Conservation (phyloP, 2,329 filamentous ascomycete species). For the Chrysoporthe deuterocubensis region DNA sequence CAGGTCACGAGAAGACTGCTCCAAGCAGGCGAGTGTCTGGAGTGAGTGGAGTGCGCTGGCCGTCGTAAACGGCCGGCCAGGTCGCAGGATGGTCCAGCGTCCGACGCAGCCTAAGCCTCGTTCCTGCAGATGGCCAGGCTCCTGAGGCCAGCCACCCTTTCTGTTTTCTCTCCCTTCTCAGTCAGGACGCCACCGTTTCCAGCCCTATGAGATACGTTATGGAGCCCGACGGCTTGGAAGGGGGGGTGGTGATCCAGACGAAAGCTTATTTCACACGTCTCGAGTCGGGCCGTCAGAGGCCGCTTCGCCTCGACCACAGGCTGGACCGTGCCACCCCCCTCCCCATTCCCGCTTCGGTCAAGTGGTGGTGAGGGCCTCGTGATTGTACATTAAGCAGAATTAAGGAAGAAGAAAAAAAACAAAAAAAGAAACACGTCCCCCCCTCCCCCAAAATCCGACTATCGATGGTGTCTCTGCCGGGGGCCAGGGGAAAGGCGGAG, state of each 20-base stretch:
- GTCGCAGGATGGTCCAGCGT: not conserved
- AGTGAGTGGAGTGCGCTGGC: too few relatives aligned
- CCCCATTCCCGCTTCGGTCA: not conserved
- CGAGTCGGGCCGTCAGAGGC: not conserved
- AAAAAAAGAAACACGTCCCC: not conserved
- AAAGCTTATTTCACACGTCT: not conserved
- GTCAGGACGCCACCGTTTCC: not conserved
- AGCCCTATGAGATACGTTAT: not conserved
- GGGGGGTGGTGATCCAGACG: too few relatives aligned
- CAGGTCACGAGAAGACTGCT: too few relatives aligned
- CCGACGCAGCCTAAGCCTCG: constrained; percentile 11
- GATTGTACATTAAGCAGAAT: not conserved
- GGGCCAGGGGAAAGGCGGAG: not conserved
- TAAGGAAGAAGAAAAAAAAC: not conserved
- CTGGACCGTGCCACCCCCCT: not conserved
- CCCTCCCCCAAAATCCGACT: not conserved
- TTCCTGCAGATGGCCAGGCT: not conserved
- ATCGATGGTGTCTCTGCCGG: not conserved
- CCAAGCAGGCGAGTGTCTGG: too few relatives aligned
- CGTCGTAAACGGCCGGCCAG: not conserved
- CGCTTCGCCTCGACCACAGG: not conserved
- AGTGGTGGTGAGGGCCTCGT: not conserved
- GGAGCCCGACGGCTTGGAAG: not conserved
- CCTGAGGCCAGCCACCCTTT: not conserved
- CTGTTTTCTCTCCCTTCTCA: too few relatives aligned